phyloP scores from a whole-genome alignment of 495 filamentous ascomycete species.

The Neurospora intermedia region DNA sequence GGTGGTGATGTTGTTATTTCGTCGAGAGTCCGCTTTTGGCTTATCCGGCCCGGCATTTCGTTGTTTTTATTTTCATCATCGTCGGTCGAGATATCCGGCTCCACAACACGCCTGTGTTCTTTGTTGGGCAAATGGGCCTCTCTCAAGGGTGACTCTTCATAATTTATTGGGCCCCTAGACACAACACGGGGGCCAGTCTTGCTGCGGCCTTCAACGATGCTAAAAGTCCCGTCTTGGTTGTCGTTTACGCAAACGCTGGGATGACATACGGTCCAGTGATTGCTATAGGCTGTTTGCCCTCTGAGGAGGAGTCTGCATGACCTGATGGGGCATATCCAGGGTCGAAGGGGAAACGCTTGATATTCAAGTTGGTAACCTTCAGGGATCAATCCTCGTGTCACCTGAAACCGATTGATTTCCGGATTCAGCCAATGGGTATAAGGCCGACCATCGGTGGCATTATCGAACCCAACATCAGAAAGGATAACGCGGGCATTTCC shows the following conservation, averaged over 20 bases:
- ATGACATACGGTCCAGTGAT: slow-evolving; percentile 4
- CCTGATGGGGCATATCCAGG: slow-evolving; percentile 12
- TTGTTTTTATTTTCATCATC: not conserved
- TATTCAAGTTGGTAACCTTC: slow-evolving; percentile 7
- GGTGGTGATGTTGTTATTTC: not conserved
- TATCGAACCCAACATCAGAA: not conserved
- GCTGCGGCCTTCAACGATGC: not conserved
- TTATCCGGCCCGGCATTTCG: not conserved
- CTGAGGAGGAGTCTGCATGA: slow-evolving; percentile 5
- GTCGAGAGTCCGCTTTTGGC: not conserved
- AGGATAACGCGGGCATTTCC: not conserved
- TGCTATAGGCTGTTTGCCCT: not conserved
- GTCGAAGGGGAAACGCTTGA: not conserved
- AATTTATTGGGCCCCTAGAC: not conserved
- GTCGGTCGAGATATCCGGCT: no score
- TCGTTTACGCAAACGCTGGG: not conserved
- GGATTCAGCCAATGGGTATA: slow-evolving; percentile 8
- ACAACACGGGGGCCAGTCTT: not conserved
- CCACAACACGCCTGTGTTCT: no score
- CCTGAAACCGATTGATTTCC: not conserved
- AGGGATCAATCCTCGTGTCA: slow-evolving; percentile 7
- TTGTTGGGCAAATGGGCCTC: not conserved
- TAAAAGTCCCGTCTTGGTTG: slow-evolving; percentile 8
- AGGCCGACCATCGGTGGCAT: slow-evolving; percentile 2
- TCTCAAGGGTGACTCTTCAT: not conserved